phyloP scores from a whole-genome alignment of 2,329 filamentous ascomycete genomes.

The Paraconiothyrium sp. region DNA sequence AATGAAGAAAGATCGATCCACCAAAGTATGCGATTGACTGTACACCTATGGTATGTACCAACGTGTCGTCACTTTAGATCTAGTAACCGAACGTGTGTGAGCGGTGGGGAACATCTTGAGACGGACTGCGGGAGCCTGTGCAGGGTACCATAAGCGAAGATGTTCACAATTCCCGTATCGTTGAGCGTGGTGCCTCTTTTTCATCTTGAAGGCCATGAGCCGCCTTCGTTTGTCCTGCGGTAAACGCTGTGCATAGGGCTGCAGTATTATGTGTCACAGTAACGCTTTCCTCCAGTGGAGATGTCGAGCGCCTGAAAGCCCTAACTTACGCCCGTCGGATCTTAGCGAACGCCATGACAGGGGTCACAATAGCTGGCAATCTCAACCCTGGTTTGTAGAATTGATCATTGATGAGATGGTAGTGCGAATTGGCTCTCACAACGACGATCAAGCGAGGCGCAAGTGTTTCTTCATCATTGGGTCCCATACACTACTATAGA shows the following conservation, averaged over 20 bases:
- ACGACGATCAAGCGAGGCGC: neutral
- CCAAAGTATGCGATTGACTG: neutral
- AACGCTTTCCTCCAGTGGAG: neutral
- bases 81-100: no score
- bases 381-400: neutral
- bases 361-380: neutral
- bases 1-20: neutral
- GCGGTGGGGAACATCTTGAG: neutral
- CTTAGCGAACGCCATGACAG: constrained; percentile 11
- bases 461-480: neutral
- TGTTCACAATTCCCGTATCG: neutral
- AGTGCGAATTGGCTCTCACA: neutral
- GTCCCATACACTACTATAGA: neutral
- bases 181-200: neutral
- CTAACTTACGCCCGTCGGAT: neutral
- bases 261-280: neutral
- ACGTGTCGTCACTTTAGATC: no score
- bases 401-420: neutral
- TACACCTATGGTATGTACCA: no score
- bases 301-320: neutral
- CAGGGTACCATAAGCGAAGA: neutral
- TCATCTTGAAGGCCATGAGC: neutral
- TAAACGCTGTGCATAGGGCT: neutral
- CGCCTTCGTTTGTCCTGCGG: neutral
- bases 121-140: neutral